Base-by-base conservation (phyloP, 495 filamentous ascomycete species). In the Acidomyces sp. region DNA sequence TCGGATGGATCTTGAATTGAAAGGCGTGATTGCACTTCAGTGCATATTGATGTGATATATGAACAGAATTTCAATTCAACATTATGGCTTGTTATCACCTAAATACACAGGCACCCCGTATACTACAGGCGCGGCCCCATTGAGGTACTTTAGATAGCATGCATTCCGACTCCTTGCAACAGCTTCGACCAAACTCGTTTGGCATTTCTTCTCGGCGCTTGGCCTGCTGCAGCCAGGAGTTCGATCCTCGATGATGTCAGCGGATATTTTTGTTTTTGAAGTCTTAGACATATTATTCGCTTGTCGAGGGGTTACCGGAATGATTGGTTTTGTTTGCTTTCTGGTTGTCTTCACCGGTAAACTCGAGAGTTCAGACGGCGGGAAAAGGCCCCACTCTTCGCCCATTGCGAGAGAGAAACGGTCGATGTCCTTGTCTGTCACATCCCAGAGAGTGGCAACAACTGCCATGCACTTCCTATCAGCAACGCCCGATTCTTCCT, bases 391-490 rank as follows among this genome's bases (percentile, higher is more conserved):
- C 90, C 90, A 97, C 39, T 76, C 70, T 55, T 87, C 78, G 35
- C 93, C 77, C 2, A 79, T 63, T 12, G 70, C 63, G 17, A 74
- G 73, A 0, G 85, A 77, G 55, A 95, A 93, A 25, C 86, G 78
- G 64, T 97, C 90, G 51, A 93, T 90, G 56, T 97, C 90, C 48
- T 80, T 80, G 52, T 97, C 90, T 10, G 92, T 97, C 16, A 97
- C 90, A 59, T 97, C 90, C 90, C 90, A 97, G 25, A 97, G 66
- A 3, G 82, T 93, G 16, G 82, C 88, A 0, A 95, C 75, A 13
- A 95, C 68, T 7, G 87, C 85, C 43, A 45, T 41, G 22, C 46
- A 49, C 30, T 17, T 37, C 2, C 82, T 78, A 37, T 70, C 46
- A 20, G 3, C 10, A 3, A 10, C 12, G 1, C 1, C 21, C 18